These are phyloP conservation scores for Rhodocollybia butyracea DNA, from an alignment of 768 basidiomycete species.

Conservation along the genomic window DNA sequence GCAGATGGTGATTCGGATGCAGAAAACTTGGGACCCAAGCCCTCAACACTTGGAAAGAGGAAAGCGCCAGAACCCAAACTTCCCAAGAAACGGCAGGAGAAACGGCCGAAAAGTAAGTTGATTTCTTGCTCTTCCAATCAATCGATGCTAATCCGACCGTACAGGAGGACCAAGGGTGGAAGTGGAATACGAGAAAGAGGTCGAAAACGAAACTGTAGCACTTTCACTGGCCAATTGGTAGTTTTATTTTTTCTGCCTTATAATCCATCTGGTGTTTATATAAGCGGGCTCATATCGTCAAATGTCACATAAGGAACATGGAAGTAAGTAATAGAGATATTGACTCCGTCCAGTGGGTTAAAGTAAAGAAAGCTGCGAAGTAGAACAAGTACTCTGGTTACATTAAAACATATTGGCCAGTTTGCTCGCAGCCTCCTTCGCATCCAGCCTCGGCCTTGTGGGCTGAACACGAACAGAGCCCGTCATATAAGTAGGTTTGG, in stretches of 20 bases:
- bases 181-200: slow-evolving; percentile 95
- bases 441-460: slow-evolving; percentile 72
- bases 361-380: neutral
- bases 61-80: slow-evolving; percentile 48
- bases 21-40: slow-evolving; percentile 33
- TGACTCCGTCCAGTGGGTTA: neutral
- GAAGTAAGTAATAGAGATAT: neutral
- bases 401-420: slow-evolving; percentile 82
- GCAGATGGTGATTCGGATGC: slow-evolving; percentile 29
- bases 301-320: neutral
- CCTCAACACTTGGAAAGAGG: slow-evolving; percentile 59
- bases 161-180: slow-evolving; percentile 80
- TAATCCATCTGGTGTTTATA: neutral
- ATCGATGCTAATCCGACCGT: slow-evolving; percentile 2
- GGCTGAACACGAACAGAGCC: slow-evolving; percentile 72
- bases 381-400: neutral
- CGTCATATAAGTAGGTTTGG: slow-evolving; percentile 62
- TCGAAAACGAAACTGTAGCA: slow-evolving; percentile 66
- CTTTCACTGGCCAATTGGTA: slow-evolving; percentile 55
- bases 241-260: neutral
- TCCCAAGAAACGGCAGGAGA: slow-evolving; percentile 52
- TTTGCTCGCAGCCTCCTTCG: slow-evolving; percentile 84
- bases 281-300: neutral
- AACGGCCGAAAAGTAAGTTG: slow-evolving; percentile 61
- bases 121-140: neutral